These are phyloP conservation scores for Phyllosticta citrichinensis DNA, from an alignment of 2,329 filamentous ascomycete genomes.

Conservation along the genomic window DNA sequence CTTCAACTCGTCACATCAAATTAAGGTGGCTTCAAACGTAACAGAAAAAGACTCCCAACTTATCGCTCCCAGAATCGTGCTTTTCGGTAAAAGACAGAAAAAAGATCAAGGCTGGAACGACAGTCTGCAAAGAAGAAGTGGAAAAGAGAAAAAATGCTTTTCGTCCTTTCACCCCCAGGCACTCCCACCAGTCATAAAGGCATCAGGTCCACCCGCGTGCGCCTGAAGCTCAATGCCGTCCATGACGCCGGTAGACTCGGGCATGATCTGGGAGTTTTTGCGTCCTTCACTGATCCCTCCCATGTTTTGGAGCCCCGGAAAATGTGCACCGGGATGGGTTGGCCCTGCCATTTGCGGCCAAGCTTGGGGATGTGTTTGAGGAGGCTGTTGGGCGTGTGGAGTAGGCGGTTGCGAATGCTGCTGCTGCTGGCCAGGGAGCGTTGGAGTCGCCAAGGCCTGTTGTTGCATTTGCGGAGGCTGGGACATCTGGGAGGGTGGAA, in stretches of 20 bases:
- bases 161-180: slow-evolving; percentile 4
- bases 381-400: not conserved
- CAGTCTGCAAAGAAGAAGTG: not conserved
- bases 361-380: not conserved
- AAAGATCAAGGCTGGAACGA: not conserved
- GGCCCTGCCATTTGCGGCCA: slow-evolving; percentile 4
- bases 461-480: slow-evolving; percentile 6
- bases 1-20: not conserved
- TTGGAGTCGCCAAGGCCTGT: slow-evolving; percentile 2
- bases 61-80: too few relatives aligned
- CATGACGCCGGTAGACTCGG: slow-evolving; percentile 2
- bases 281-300: not conserved
- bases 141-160: not conserved
- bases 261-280: slow-evolving; percentile 3
- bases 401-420: slow-evolving; percentile 6
- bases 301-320: slow-evolving; percentile 3
- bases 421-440: slow-evolving; percentile 5
- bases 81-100: not conserved
- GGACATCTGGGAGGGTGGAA: slow-evolving; percentile 3
- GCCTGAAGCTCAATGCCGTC: slow-evolving; percentile 7
- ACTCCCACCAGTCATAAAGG: slow-evolving; percentile 2
- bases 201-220: not conserved
- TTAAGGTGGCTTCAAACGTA: not conserved
- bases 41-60: not conserved
- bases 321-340: slow-evolving; percentile 1